These are phyloP conservation scores for Lasiosphaeria miniovina DNA, from an alignment of 495 filamentous ascomycete genomes.

Conservation along the genomic window DNA sequence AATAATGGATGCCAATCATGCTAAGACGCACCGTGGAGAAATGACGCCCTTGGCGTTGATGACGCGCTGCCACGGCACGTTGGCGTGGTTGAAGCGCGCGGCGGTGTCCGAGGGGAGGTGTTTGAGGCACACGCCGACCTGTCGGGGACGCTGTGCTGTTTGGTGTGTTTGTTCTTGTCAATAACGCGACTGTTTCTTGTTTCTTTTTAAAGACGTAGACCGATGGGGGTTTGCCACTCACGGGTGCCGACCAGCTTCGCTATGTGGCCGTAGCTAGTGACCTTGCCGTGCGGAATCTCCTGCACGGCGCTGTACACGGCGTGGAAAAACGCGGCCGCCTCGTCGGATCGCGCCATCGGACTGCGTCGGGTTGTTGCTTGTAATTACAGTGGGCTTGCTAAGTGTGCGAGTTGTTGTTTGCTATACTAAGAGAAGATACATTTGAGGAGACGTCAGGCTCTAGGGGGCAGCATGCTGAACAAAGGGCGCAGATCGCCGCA, in stretches of 20 bases:
- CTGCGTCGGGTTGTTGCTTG: background rate
- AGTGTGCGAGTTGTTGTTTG: background rate
- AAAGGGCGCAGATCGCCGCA: no score
- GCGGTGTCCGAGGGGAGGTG: slow-evolving; percentile 60
- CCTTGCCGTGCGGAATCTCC: slow-evolving; percentile 76
- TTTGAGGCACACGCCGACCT: slow-evolving; percentile 87
- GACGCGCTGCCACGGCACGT: slow-evolving; percentile 93
- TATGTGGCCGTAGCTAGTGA: slow-evolving; percentile 89
- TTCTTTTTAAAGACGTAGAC: background rate
- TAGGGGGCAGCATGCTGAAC: no score
- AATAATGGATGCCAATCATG: no score
- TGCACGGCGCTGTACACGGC: slow-evolving; percentile 82
- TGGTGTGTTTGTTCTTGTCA: background rate
- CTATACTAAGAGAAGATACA: no score
- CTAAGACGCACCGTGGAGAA: slow-evolving; percentile 62
- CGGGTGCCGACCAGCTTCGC: slow-evolving; percentile 74
- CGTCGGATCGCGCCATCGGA: slow-evolving; percentile 73
- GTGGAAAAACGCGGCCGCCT: slow-evolving; percentile 78
- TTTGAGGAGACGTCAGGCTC: no score
- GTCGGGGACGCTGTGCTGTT: slow-evolving; percentile 65
- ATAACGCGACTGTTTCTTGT: background rate
- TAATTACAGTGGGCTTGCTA: background rate
- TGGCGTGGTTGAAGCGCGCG: slow-evolving; percentile 60
- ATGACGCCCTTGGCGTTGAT: slow-evolving; percentile 84
- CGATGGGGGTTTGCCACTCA: slow-evolving; percentile 42